Evolutionary conservation across 306 rosid species (phyloP), one percentile per base, ranked within the genome.

Genomic region (Morella rubra): DNA sequence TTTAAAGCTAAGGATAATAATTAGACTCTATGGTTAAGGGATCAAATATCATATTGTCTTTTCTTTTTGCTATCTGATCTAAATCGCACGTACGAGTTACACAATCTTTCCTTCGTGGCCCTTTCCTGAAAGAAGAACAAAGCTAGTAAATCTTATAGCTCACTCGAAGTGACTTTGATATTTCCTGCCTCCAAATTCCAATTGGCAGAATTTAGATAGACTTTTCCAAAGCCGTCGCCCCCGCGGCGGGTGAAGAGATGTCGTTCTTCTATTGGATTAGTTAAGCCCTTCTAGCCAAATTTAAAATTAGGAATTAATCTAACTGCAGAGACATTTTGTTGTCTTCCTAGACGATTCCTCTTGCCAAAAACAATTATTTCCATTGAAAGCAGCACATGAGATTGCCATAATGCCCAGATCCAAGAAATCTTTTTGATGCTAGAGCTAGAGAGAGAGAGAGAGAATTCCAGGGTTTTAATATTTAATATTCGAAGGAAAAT

Each of bases 351-450:
- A 75, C 62, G 59, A 79, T 76, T 78, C 22, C 10, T 42, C 76
- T 80, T 58, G 76, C 60, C 69, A 85, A 86, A 84, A 86, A 70
- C 80, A 85, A 76, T 80, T 75, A 77, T 83, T 87, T 75, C 71
- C 81, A 76, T 66, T 7, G 74, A 81, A 80, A 85, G 74, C 60
- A 68, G 73, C 85, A 88, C 88, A 77, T 69, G 90, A 80, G 80
- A 84, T 83, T 86, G 90, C 84, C 92, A 84, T 51, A 82, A 68
- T 82, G 84, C 84, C 86, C 37, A 79, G 91, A 89, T 89, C 94
- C 90, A 71, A 85, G 85, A 88, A 86, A 85, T 82, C 37, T 32
- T 82, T 50, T 83, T 66, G 50, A 76, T 72, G 71, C 78, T 55
- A 64, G 64, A 62, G 53, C 14, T 56, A 47, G 10, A 66, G 56